Conservation (phyloP, 352 stramenopile genomes). For the Phytopythium chamaehyphon region DNA sequence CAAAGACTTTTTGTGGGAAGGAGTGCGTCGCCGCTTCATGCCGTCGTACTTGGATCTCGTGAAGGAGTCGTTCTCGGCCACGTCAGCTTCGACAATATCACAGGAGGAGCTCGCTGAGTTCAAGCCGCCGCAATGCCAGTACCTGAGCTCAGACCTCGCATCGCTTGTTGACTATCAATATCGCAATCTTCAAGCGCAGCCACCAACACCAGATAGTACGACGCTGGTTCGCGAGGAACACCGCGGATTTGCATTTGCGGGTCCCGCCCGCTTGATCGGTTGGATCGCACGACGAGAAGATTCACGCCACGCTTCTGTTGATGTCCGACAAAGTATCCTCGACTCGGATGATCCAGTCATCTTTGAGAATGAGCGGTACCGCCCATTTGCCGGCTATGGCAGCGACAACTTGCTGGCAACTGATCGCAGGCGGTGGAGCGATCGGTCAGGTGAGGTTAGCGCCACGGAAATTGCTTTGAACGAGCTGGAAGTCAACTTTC, state of each 20-base stretch:
- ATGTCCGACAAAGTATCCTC: conserved; percentile 65
- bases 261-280: conserved; percentile 69
- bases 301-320: too few relatives aligned
- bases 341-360: conserved; percentile 71
- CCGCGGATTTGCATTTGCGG: conserved; percentile 82
- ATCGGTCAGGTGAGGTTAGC: conserved; percentile 71
- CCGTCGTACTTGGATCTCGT: conserved; percentile 74
- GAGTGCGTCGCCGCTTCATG: conserved; percentile 52
- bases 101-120: conserved; percentile 42
- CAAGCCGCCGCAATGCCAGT: conserved; percentile 47
- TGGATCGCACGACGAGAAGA: too few relatives aligned
- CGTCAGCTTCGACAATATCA: conserved; percentile 18
- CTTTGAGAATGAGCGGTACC: conserved; percentile 86
- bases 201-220: too few relatives aligned
- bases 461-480: conserved; percentile 67
- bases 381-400: conserved; percentile 80
- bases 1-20: conserved; percentile 76
- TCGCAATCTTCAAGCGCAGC: conserved; percentile 53
- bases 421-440: conserved; percentile 80
- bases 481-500: conserved; percentile 60
- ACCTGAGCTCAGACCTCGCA: conserved; percentile 58
- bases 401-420: conserved; percentile 77
- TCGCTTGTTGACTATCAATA: conserved; percentile 80
- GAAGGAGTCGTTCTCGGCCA: conserved; percentile 36
- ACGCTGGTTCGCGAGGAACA: conserved; percentile 62